phyloP scores from a whole-genome alignment of 108 stramenopile species.

The Stephanodiscus minutulus region DNA sequence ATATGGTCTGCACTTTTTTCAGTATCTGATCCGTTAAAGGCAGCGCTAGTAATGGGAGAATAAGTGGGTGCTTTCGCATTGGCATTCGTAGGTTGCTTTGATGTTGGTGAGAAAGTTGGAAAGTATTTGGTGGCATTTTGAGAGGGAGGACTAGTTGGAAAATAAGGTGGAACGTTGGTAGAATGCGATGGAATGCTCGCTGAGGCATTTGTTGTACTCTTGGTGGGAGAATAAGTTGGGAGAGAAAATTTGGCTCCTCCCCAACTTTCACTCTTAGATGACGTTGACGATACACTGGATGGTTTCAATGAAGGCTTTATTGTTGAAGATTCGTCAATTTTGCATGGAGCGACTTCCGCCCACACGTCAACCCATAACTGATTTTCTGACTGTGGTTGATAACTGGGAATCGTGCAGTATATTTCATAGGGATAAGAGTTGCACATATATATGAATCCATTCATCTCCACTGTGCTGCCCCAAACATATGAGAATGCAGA shows the following conservation, averaged over 20 bases:
- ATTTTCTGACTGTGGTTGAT: neutral
- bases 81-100: neutral
- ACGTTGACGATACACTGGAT: neutral
- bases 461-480: conserved; percentile 7
- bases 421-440: conserved; percentile 9
- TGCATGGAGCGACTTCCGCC: neutral
- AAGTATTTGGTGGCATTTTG: too few species aligned
- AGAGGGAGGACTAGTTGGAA: too few species aligned
- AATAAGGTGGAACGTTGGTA: too few species aligned
- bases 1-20: neutral
- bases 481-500: neutral
- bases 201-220: neutral
- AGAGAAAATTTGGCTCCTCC: neutral
- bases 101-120: neutral
- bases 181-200: too few species aligned
- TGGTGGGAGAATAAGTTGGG: neutral
- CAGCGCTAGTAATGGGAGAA: neutral
- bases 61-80: neutral
- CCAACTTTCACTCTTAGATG: neutral
- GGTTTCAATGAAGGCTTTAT: conserved; percentile 1
- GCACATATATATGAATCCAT: conserved; percentile 12
- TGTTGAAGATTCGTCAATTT: neutral
- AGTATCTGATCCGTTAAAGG: neutral
- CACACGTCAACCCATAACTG: neutral
- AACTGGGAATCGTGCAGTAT: neutral